phyloP scores from a whole-genome alignment of 2,329 filamentous ascomycete species.

The Thelonectria rubi region DNA sequence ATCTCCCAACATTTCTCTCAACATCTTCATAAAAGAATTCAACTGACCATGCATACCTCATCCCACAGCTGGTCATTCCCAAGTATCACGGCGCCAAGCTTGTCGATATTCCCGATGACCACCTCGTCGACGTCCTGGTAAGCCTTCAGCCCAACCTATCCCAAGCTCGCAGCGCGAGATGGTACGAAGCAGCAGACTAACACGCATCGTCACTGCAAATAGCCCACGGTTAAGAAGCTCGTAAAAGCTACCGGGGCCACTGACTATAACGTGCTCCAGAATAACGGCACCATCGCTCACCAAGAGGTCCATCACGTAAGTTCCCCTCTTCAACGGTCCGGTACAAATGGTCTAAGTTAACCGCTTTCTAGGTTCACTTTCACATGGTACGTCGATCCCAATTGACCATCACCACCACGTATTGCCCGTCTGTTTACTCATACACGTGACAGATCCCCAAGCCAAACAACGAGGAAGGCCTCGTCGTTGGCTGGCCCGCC shows the following conservation, averaged over 20 bases:
- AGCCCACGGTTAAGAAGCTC: conserved; percentile 78
- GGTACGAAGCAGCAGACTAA: background rate
- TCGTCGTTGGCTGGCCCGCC: conserved; percentile 82
- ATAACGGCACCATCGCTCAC: conserved; percentile 92
- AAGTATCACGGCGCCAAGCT: conserved; percentile 95
- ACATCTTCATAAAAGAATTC: background rate
- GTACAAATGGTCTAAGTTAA: conserved; percentile 1
- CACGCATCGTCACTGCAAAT: background rate
- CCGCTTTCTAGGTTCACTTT: conserved; percentile 76
- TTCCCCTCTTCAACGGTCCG: conserved; percentile 24
- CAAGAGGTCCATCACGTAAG: conserved; percentile 91
- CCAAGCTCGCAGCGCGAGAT: background rate
- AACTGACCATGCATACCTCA: conserved; percentile 12
- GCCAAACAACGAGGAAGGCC: conserved; percentile 82
- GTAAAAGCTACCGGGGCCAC: conserved; percentile 77
- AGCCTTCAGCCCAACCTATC: conserved; percentile 36
- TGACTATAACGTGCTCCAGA: conserved; percentile 95
- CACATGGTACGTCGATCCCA: conserved; percentile 74
- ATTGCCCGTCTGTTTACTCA: conserved; percentile 16
- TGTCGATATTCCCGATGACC: conserved; percentile 89
- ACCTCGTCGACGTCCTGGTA: conserved; percentile 83
- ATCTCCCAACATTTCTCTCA: background rate
- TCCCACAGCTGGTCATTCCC: conserved; percentile 85
- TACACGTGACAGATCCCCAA: conserved; percentile 80
- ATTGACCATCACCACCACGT: background rate